Base-by-base conservation (phyloP, 371 early-diverging fungal species). In the Vittaforma corneae region DNA sequence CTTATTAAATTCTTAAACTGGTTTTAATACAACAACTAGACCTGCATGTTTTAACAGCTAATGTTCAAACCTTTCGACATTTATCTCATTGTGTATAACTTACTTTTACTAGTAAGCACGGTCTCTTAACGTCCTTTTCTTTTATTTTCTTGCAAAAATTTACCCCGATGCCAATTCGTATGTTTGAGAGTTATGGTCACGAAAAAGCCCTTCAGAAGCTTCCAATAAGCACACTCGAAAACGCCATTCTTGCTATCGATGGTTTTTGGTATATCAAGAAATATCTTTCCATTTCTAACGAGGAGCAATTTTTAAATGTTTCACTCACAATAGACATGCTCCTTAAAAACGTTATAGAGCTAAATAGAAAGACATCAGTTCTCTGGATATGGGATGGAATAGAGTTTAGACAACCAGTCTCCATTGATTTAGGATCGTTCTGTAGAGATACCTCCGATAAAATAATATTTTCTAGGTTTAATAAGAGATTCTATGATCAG, bases 331-430 rank as follows among this genome's bases (percentile, higher is more conserved):
- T 60, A 9, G 46, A 46, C n/a, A 62, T 38, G 29, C 6, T 63
- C 2, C 45, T 70, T 4, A 35, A 62, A 4, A 37, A 30, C 34
- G 9, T 73, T 18, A 18, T 51, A 2, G 33, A 45, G 9, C 47
- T 67, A 20, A 30, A 37, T 16, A 62, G 67, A 47, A 71, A 60
- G 1, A 48, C 68, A 20, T 32, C 67, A 30, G 29, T 75, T 11
- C 37, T 77, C n/a, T 77, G 72, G 72, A 62, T 77, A 42, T 77
- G 78, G 78, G 73, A 72, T 37, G 78, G 78, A 47, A 50, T 77
- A 1, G 20, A 32, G 0, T 40, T 64, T 18, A 65, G 63, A 20
- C 66, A 34, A 24, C 37, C 44, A 5, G 20, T 28, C 11, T 32
- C 28, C 28, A 24, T 24, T 16, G 22, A 11, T n/a, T n/a, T n/a